A percentile compares a stretch with the other conserved stretches of the same genome.
Conservation (phyloP, 1,284 basidiomycete species). For the Fistulina hepatica region DNA sequence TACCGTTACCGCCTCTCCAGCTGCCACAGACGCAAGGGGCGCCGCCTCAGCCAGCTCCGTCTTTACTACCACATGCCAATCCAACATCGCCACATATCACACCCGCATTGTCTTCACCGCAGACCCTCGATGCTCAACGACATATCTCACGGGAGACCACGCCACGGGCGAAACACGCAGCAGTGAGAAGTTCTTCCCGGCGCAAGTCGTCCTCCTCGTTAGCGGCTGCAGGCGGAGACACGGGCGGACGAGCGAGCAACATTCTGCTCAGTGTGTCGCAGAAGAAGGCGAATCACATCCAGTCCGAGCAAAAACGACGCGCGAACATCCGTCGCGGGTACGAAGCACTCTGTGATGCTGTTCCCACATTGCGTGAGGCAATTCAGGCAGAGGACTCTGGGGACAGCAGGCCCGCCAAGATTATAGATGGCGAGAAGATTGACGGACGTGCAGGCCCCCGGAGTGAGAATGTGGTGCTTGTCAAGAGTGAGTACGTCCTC, state of each 20-base stretch:
- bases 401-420: constrained; percentile 22
- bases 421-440: constrained; percentile 38
- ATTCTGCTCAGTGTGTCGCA: constrained; percentile 63
- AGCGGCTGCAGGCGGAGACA: constrained; percentile 1
- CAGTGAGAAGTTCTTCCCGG: constrained; percentile 3
- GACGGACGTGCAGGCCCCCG: constrained; percentile 76
- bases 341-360: constrained; percentile 70
- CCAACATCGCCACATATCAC: too few species aligned
- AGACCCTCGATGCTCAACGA: constrained; percentile 7
- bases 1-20: constrained; percentile 11
- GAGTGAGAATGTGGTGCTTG: constrained; percentile 77
- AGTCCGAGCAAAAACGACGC: constrained; percentile 82
- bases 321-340: constrained; percentile 85
- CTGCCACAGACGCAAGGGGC: neutral
- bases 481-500: constrained; percentile 54
- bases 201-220: constrained; percentile 11
- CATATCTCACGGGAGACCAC: neutral
- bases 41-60: constrained; percentile 6
- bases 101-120: constrained; percentile 3
- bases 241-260: constrained; percentile 8
- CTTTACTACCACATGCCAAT: too few species aligned
- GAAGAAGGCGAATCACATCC: constrained; percentile 91
- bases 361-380: constrained; percentile 71
- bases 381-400: constrained; percentile 56
- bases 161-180: constrained; percentile 2